Percentiles rank a stretch among this genome's conserved stretches.
phyloP scores from a whole-genome alignment of 73 alveolate species.

The Tetrahymena elliotti region DNA sequence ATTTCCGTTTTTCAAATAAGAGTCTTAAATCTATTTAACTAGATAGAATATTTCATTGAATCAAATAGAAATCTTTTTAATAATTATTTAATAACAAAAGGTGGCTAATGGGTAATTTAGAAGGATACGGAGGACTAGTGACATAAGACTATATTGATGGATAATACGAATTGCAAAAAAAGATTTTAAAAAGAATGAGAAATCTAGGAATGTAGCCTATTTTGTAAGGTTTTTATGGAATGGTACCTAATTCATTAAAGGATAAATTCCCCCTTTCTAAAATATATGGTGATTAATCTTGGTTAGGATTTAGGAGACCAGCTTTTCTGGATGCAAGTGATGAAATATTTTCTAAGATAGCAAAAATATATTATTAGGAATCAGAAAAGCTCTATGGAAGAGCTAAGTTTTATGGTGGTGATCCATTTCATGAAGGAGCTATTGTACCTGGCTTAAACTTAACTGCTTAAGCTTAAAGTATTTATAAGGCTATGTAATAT shows the following conservation, averaged over 20 bases:
- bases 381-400: neutral
- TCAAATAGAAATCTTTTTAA: neutral
- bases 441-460: neutral
- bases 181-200: constrained; percentile 35
- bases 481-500: neutral
- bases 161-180: constrained; percentile 28
- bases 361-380: neutral
- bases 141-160: constrained; percentile 48
- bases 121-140: constrained; percentile 53
- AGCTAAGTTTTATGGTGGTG: neutral
- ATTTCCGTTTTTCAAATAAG: neutral
- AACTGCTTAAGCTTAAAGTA: neutral
- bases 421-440: neutral
- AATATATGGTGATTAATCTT: constrained; percentile 34
- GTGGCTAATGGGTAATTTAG: constrained; percentile 42
- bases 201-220: constrained; percentile 45
- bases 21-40: neutral
- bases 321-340: neutral
- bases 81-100: neutral
- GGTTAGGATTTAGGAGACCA: constrained; percentile 39
- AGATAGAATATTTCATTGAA: neutral
- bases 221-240: constrained; percentile 43
- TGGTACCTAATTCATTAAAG: constrained; percentile 45
- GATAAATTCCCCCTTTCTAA: constrained; percentile 40
- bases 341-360: neutral